These are phyloP conservation scores for Colletotrichum tropicicola DNA, from an alignment of 2,329 filamentous ascomycete species.

Conservation along the genomic window DNA sequence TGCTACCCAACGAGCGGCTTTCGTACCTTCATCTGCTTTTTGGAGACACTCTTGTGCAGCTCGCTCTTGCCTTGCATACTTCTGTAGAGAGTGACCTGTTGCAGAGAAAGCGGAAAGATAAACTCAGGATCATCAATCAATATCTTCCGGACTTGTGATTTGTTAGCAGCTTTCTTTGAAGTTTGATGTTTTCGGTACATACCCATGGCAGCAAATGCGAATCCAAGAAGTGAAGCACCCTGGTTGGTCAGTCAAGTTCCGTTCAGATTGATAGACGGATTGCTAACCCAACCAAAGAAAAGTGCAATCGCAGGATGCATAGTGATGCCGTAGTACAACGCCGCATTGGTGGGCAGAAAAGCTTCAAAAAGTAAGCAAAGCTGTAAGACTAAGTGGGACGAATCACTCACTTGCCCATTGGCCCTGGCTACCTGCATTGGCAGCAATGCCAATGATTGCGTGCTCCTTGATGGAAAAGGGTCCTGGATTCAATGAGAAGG, in stretches of 20 bases:
- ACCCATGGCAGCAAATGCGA: constrained; percentile 62
- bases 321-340: constrained; percentile 63
- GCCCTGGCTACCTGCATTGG: constrained; percentile 38
- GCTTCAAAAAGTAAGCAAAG: background rate
- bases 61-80: constrained; percentile 26
- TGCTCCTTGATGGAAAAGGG: constrained; percentile 68
- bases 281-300: constrained; percentile 69
- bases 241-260: background rate
- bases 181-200: constrained; percentile 24
- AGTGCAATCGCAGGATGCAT: constrained; percentile 63
- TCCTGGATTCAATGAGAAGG: constrained; percentile 64
- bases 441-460: constrained; percentile 63
- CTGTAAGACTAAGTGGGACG: accelerated
- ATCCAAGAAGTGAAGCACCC: constrained; percentile 22
- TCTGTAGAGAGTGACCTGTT: constrained; percentile 24
- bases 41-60: constrained; percentile 10
- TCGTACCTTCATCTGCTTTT: constrained; percentile 19
- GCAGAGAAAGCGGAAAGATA: constrained; percentile 18
- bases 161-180: background rate
- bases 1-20: no score
- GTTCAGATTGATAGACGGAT: constrained; percentile 54
- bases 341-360: constrained; percentile 48
- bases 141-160: constrained; percentile 50
- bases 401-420: constrained; percentile 13
- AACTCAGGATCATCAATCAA: constrained; percentile 67